Conservation (phyloP, 129 eudicot species). For the Flaveria trinervia region DNA sequence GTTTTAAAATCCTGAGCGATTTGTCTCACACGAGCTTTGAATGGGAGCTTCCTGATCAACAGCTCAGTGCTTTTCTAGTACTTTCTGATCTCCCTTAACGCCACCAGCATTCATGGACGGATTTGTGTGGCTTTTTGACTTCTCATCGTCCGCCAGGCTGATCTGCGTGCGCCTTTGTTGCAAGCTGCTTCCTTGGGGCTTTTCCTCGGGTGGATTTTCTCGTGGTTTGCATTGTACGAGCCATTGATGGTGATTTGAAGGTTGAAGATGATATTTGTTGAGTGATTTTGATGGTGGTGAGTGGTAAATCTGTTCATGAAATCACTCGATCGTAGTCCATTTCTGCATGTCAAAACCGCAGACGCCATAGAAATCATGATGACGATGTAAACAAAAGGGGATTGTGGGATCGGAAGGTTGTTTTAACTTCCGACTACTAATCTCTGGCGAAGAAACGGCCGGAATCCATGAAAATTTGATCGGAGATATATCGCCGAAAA, state of each 20-base stretch:
- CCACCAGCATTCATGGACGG: conserved; percentile 46
- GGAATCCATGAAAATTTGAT: conserved; percentile 22
- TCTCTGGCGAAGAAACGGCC: conserved; percentile 39
- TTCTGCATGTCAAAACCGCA: conserved; percentile 39
- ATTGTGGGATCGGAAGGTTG: neutral
- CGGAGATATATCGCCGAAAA: neutral
- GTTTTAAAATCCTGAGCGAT: conserved; percentile 50
- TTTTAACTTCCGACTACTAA: conserved; percentile 6
- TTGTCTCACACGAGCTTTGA: conserved; percentile 39
- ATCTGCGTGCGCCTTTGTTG: conserved; percentile 47
- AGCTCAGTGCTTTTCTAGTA: conserved; percentile 48
- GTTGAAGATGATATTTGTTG: neutral
- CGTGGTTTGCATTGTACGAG: conserved; percentile 54
- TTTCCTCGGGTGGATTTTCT: conserved; percentile 52
- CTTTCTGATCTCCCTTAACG: conserved; percentile 47
- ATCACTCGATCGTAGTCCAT: conserved; percentile 32
- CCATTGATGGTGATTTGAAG: conserved; percentile 24
- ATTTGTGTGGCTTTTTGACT: conserved; percentile 56
- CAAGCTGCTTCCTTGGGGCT: conserved; percentile 43
- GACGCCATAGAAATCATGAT: conserved; percentile 46
- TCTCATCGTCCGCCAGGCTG: conserved; percentile 57
- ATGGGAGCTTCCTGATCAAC: neutral
- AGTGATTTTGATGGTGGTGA: neutral
- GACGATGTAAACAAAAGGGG: neutral
- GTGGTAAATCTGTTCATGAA: conserved; percentile 20